These are phyloP conservation scores for Talaromyces sp. DNA, from an alignment of 2,329 filamentous ascomycete species.

Conservation along the genomic window DNA sequence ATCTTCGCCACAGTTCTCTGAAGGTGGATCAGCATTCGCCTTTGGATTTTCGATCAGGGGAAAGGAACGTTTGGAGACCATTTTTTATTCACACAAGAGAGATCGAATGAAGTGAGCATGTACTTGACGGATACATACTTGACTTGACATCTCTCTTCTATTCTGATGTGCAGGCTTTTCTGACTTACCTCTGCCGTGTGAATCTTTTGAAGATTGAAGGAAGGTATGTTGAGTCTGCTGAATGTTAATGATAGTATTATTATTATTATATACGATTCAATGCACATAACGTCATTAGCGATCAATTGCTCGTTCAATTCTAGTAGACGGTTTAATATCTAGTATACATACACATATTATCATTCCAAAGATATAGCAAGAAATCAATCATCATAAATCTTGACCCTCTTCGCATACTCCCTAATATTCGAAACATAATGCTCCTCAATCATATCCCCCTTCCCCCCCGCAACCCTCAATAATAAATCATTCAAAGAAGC, in stretches of 20 bases:
- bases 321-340: neutral
- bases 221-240: neutral
- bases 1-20: constrained; percentile 4
- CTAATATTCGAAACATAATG: constrained; percentile 74
- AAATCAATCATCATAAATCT: constrained; percentile 64
- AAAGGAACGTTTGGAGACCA: neutral
- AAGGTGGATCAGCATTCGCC: constrained; percentile 1
- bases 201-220: neutral
- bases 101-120: neutral
- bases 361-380: neutral
- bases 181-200: neutral
- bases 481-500: constrained; percentile 88
- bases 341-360: neutral
- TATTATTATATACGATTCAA: constrained; percentile 8
- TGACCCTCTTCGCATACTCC: constrained; percentile 76
- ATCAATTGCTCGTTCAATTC: neutral
- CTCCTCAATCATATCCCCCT: constrained; percentile 72
- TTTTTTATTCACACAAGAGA: neutral
- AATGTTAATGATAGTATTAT: constrained; percentile 8
- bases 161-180: neutral
- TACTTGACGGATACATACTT: constrained; percentile 3
- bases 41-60: neutral
- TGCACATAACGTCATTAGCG: constrained; percentile 7
- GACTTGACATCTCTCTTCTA: neutral
- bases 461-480: constrained; percentile 76